These are phyloP conservation scores for Erythrobasidium hasegawianum DNA, from an alignment of 1,284 basidiomycete genomes.

Conservation along the genomic window DNA sequence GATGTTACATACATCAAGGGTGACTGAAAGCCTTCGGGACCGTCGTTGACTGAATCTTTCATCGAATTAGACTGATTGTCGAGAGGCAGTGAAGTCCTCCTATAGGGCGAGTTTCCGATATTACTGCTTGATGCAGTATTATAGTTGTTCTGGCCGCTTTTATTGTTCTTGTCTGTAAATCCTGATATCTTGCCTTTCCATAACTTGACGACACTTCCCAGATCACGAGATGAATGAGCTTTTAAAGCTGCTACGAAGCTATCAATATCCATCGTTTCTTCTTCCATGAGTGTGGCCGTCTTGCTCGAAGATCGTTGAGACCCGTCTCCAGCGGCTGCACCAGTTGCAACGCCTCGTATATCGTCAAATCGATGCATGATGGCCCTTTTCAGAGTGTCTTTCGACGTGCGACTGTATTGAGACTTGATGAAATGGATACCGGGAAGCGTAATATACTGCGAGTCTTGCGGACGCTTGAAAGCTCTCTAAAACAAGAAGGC, in stretches of 20 bases:
- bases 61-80: background rate
- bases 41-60: too few species aligned
- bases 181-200: slow-evolving; percentile 20
- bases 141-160: too few species aligned
- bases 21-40: too few species aligned
- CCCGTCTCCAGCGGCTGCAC: background rate
- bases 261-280: slow-evolving; percentile 28
- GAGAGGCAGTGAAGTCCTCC: background rate
- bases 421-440: slow-evolving; percentile 16
- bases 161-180: too few species aligned
- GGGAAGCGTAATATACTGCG: slow-evolving; percentile 1
- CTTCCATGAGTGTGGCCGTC: slow-evolving; percentile 3
- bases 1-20: background rate
- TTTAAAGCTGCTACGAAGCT: slow-evolving; percentile 17
- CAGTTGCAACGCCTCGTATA: slow-evolving; percentile 17
- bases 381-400: slow-evolving; percentile 28
- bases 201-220: slow-evolving; percentile 12
- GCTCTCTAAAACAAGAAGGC: too few species aligned
- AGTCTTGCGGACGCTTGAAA: background rate
- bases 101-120: too few species aligned
- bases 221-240: slow-evolving; percentile 2
- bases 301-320: background rate
- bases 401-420: slow-evolving; percentile 20
- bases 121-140: too few species aligned
- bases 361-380: slow-evolving; percentile 30